Evolutionary conservation across 805 yeast genomes (phyloP).

Genomic region (Candida insectalens): DNA sequence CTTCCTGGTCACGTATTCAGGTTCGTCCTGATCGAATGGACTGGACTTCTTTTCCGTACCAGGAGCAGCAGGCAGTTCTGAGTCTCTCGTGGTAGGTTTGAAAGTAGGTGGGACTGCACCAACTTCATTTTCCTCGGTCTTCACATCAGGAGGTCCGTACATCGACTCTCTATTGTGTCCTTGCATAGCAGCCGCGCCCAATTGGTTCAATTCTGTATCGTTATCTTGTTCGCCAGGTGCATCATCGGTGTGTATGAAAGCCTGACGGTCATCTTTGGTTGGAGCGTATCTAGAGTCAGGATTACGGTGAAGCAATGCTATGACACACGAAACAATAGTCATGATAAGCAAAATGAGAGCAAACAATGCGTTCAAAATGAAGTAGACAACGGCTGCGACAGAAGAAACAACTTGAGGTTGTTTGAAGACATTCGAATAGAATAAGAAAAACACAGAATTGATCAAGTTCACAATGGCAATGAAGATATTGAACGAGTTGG

Average conservation of each 20-base stretch:
- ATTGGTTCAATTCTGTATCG: constrained; percentile 59
- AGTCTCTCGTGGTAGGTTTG: no score
- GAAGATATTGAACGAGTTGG: constrained; percentile 86
- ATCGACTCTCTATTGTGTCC: constrained; percentile 38
- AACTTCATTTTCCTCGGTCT: no score
- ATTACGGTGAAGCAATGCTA: constrained; percentile 79
- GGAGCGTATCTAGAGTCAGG: constrained; percentile 96
- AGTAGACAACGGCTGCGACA: constrained; percentile 83
- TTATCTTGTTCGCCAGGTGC: constrained; percentile 11
- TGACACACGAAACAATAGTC: constrained; percentile 78
- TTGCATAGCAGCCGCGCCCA: constrained; percentile 61
- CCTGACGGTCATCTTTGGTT: constrained; percentile 90
- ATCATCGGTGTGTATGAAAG: constrained; percentile 62
- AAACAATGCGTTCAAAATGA: constrained; percentile 81
- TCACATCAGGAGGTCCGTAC: constrained; percentile 10
- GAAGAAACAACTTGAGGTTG: constrained; percentile 87
- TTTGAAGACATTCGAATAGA: constrained; percentile 75
- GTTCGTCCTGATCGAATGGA: constrained; percentile 9
- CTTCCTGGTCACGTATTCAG: background rate
- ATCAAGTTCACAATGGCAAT: constrained; percentile 71
- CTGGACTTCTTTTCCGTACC: no score
- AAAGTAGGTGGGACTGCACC: no score
- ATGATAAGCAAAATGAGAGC: constrained; percentile 74
- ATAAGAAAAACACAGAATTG: constrained; percentile 79
- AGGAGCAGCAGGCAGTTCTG: background rate